A percentile compares a stretch with the other conserved stretches of the same genome.
phyloP scores from a whole-genome alignment of 2,329 filamentous ascomycete genomes.

The Monosporascus sp. region DNA sequence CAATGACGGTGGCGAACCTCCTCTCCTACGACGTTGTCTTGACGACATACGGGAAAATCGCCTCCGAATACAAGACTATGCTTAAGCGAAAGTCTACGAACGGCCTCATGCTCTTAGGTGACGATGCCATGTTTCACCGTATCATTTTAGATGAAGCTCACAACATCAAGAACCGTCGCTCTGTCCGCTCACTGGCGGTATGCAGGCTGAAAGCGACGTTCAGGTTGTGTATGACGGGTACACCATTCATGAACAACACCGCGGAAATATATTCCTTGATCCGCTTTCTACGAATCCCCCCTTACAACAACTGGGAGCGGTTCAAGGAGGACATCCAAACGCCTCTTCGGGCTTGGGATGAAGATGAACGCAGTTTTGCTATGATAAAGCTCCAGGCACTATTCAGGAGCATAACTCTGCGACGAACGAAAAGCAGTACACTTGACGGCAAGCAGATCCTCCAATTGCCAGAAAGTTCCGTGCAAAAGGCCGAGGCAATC shows the following conservation, averaged over 20 bases:
- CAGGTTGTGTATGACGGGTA: slow-evolving; percentile 74
- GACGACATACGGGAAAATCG: slow-evolving; percentile 72
- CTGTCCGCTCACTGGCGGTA: slow-evolving; percentile 56
- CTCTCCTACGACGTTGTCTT: slow-evolving; percentile 67
- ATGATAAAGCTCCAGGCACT: slow-evolving; percentile 71
- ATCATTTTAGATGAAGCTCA: slow-evolving; percentile 79
- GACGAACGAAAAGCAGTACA: slow-evolving; percentile 73
- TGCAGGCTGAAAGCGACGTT: slow-evolving; percentile 55
- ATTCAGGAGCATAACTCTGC: slow-evolving; percentile 75
- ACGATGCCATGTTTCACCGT: slow-evolving; percentile 57
- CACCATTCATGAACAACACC: slow-evolving; percentile 84
- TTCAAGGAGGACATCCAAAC: slow-evolving; percentile 48
- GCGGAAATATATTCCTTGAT: slow-evolving; percentile 75
- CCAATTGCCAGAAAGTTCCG: slow-evolving; percentile 59
- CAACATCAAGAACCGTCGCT: slow-evolving; percentile 71
- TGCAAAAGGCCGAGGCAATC: slow-evolving; percentile 52
- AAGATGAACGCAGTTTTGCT: slow-evolving; percentile 39
- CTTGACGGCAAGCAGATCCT: slow-evolving; percentile 79
- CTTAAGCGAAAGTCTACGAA: slow-evolving; percentile 42
- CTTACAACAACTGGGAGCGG: slow-evolving; percentile 60
- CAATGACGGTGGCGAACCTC: slow-evolving; percentile 36
- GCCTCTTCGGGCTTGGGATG: slow-evolving; percentile 39
- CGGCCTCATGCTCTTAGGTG: slow-evolving; percentile 44
- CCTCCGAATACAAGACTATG: slow-evolving; percentile 60
- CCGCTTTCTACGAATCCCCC: slow-evolving; percentile 70